A percentile compares a stretch with the other conserved stretches of the same genome.
phyloP scores from a whole-genome alignment of 2,329 filamentous ascomycete genomes.

The Didymella exigua region DNA sequence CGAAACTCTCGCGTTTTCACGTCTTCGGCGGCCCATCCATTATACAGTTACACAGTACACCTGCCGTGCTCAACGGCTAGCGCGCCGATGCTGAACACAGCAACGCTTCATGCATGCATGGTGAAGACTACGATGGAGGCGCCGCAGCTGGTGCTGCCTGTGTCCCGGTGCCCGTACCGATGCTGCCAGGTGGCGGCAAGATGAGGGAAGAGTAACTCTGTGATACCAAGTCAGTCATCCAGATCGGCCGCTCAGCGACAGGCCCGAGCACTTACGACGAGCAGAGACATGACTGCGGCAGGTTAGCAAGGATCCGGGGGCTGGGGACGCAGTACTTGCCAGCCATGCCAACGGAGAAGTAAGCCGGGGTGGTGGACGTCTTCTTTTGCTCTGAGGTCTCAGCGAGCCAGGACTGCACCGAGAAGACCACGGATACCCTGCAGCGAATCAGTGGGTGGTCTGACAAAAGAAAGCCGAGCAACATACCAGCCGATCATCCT shows the following conservation, averaged over 20 bases:
- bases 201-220: conserved; percentile 68
- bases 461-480: conserved; percentile 13
- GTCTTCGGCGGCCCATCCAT: conserved; percentile 3
- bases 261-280: conserved; percentile 48
- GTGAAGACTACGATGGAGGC: conserved; percentile 46
- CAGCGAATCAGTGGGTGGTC: conserved; percentile 20
- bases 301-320: conserved; percentile 14
- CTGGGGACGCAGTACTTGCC: conserved; percentile 57
- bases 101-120: conserved; percentile 13
- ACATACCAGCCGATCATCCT: conserved; percentile 69
- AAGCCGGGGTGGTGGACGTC: conserved; percentile 70
- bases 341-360: conserved; percentile 80
- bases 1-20: neutral
- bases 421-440: conserved; percentile 75
- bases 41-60: conserved; percentile 26
- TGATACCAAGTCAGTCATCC: conserved; percentile 21
- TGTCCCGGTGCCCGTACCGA: conserved; percentile 50
- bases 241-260: neutral
- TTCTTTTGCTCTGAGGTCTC: conserved; percentile 72
- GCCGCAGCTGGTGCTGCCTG: conserved; percentile 57
- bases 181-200: conserved; percentile 57
- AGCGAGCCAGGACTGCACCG: conserved; percentile 76
- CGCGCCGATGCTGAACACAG: conserved; percentile 8
- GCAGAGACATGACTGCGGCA: conserved; percentile 50
- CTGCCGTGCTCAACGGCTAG: conserved; percentile 16